Evolutionary conservation across 495 filamentous ascomycete genomes (phyloP).

Genomic region (Endocarpon pusillum): DNA sequence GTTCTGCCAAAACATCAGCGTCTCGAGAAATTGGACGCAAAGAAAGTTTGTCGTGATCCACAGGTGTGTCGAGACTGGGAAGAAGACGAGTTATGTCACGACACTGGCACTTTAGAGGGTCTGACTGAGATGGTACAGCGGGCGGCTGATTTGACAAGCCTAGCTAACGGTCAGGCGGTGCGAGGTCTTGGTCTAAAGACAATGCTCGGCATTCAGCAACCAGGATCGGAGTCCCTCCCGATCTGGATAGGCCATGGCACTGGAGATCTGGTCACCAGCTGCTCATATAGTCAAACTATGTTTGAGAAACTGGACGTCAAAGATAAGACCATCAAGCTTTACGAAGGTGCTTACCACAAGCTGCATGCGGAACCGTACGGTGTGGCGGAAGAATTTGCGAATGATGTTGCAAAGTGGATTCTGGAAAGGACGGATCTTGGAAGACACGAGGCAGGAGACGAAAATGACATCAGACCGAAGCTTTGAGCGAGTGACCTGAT

Average conservation of each 20-base stretch:
- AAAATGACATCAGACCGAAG: too few relatives aligned
- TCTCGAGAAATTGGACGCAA: slow-evolving; percentile 35
- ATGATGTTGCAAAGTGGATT: slow-evolving; percentile 64
- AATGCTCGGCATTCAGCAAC: slow-evolving; percentile 5
- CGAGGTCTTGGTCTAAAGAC: slow-evolving; percentile 14
- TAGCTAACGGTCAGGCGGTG: slow-evolving; percentile 11
- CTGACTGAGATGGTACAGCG: slow-evolving; percentile 61
- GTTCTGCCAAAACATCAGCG: slow-evolving; percentile 45
- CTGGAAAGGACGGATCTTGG: slow-evolving; percentile 26
- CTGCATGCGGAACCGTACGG: slow-evolving; percentile 55
- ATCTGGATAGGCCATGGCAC: slow-evolving; percentile 20
- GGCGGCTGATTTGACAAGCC: slow-evolving; percentile 26
- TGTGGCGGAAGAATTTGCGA: slow-evolving; percentile 40
- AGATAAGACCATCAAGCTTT: slow-evolving; percentile 53
- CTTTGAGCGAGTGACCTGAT: too few relatives aligned
- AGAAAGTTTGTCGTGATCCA: slow-evolving; percentile 44
- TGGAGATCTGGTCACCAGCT: slow-evolving; percentile 47
- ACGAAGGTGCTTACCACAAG: slow-evolving; percentile 61
- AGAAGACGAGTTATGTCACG: slow-evolving; percentile 52
- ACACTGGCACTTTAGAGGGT: slow-evolving; percentile 64
- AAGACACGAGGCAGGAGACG: slow-evolving; percentile 3
- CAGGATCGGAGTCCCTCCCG: slow-evolving; percentile 5
- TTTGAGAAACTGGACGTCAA: slow-evolving; percentile 29
- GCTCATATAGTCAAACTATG: slow-evolving; percentile 40
- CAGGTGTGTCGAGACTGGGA: slow-evolving; percentile 34